Base-by-base conservation (phyloP, 2,329 filamentous ascomycete species). In the Fusarium denticulatum region DNA sequence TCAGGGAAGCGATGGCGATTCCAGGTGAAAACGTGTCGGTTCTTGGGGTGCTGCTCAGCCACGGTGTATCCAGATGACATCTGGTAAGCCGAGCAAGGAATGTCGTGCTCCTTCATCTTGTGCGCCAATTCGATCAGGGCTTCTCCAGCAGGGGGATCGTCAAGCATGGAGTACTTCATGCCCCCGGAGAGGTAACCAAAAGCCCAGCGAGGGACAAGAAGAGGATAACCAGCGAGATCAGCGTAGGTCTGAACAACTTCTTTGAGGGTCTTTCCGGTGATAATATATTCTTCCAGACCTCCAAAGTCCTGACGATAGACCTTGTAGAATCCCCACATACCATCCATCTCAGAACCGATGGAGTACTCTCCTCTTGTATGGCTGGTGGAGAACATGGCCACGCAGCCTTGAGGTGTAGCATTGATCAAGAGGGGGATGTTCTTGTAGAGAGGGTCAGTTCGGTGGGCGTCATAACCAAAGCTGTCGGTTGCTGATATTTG, bases 11-110 rank as follows among this genome's bases (percentile, higher is more conserved):
- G 87, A 76, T 93, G 88, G 9, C 82, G 82, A 74, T 94, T 94
- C 92, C 92, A 94, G 0, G 90, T 83, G 40, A 82, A 92, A 7
- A 93, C 91, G 67, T 92, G 93, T 63, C 92, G 85, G 0, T 91
- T 92, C 81, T 93, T 93, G 4, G 92, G 92, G 62, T 89, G 88
- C 0, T 83, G 85, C 74, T 92, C 90, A 2, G 91, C 87, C 7
- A 94, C 88, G 0, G 91, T 93, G 78, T 94, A 94, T 0, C 92
- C 92, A 1, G 90, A 92, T 30, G 88, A 91, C 91, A 93, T 91
- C 77, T 93, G 91, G 78, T 92, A 91, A 0, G 89, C 91, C 0
- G 91, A 93, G 75, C 91, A 92, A 5, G 91, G 91, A 56, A 93
- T 93, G 34, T 89, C 91, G 69, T 93, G 84, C 74, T 89, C 83